A percentile compares a stretch with the other conserved stretches of the same genome.
Conservation (phyloP, 305 asterid species). For the Fraxinus dipetala region DNA sequence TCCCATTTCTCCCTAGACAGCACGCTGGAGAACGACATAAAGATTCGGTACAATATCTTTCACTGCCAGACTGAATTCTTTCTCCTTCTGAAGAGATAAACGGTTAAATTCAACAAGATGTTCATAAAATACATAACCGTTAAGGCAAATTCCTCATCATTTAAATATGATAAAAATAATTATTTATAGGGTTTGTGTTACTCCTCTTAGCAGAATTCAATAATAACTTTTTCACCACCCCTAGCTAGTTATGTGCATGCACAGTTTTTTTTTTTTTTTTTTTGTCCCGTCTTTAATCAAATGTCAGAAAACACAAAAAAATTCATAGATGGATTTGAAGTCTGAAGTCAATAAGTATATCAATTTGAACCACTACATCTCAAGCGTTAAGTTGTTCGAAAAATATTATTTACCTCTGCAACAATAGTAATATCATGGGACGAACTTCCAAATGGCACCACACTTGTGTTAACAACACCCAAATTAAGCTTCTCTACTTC, state of each 20-base stretch:
- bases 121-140: background rate
- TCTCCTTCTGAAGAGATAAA: conserved; percentile 18
- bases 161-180: background rate
- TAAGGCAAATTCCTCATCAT: background rate
- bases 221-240: background rate
- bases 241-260: background rate
- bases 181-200: background rate
- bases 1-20: background rate
- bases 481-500: conserved; percentile 28
- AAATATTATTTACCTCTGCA: conserved; percentile 16
- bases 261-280: no score
- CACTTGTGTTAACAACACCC: conserved; percentile 13
- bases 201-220: background rate
- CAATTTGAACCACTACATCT: background rate
- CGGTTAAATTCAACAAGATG: background rate
- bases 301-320: no score
- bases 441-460: conserved; percentile 20
- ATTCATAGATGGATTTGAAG: background rate
- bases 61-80: conserved; percentile 22
- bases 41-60: conserved; percentile 19
- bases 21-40: background rate
- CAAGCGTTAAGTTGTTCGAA: background rate
- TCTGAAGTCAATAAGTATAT: background rate
- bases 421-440: conserved; percentile 25
- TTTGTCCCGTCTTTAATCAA: no score